These are phyloP conservation scores for Lonicera japonica DNA, from an alignment of 129 eudicot genomes.

Conservation along the genomic window DNA sequence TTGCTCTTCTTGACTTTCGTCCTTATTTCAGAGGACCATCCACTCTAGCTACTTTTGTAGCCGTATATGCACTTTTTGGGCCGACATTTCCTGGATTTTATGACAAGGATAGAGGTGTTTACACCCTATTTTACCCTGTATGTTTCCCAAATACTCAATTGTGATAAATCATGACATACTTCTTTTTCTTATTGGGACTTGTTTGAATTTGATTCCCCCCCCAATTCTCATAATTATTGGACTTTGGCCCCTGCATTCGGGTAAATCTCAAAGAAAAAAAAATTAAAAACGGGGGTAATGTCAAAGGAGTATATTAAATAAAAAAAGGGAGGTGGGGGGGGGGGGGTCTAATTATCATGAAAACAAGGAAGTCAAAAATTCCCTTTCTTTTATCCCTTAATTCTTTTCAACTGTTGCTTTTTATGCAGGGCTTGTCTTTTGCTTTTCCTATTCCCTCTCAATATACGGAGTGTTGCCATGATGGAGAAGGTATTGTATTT, in stretches of 20 bases:
- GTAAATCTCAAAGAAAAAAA: too few relatives aligned
- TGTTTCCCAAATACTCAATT: conserved; percentile 11
- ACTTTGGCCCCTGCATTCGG: too few relatives aligned
- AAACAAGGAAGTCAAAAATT: too few relatives aligned
- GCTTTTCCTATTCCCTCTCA: conserved; percentile 90
- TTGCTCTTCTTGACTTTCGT: background rate
- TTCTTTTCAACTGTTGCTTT: background rate
- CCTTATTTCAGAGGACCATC: conserved; percentile 65
- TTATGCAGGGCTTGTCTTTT: conserved; percentile 80
- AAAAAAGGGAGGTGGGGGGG: too few relatives aligned
- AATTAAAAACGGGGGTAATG: too few relatives aligned
- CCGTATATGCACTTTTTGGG: conserved; percentile 87
- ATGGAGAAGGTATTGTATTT: conserved; percentile 55
- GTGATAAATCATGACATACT: background rate
- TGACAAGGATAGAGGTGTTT: conserved; percentile 81
- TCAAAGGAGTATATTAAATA: too few relatives aligned
- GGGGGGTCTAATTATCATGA: too few relatives aligned
- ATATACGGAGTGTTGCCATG: conserved; percentile 64
- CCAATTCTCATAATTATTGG: too few relatives aligned
- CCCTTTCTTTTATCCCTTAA: too few relatives aligned
- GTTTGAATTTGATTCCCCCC: background rate
- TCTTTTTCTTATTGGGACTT: background rate
- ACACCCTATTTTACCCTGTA: conserved; percentile 88
- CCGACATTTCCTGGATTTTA: conserved; percentile 93
- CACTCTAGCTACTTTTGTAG: conserved; percentile 84